Percentiles rank a stretch among this genome's conserved stretches.
phyloP scores from a whole-genome alignment of 306 rosid species.

The Ormosia semicastrata region DNA sequence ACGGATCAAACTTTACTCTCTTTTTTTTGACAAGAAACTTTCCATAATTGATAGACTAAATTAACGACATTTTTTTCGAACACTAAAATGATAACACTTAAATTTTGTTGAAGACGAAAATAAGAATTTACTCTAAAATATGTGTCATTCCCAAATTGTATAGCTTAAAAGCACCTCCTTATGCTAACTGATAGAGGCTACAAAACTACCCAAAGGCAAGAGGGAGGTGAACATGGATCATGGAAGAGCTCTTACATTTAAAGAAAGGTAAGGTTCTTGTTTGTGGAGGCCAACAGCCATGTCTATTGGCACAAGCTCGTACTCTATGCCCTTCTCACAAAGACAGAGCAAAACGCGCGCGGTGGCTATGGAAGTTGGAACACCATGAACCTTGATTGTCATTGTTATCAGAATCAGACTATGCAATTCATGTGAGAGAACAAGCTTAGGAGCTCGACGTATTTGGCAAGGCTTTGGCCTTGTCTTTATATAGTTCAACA shows the following conservation, averaged over 20 bases:
- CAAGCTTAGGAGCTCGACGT: neutral
- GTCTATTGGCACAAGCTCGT: constrained; percentile 6
- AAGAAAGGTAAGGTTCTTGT: neutral
- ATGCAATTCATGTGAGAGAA: neutral
- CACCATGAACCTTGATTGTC: constrained; percentile 23
- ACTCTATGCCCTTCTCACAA: constrained; percentile 1
- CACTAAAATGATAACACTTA: no score
- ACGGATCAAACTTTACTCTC: no score
- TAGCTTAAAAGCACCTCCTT: no score
- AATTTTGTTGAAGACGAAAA: no score
- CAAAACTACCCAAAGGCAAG: no score
- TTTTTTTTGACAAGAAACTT: no score
- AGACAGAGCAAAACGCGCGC: constrained; percentile 10
- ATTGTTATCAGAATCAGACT: neutral
- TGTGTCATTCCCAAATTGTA: no score
- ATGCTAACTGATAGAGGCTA: no score
- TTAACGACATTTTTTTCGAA: no score
- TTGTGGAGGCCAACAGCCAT: neutral
- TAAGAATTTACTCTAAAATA: no score
- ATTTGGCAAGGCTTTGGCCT: neutral
- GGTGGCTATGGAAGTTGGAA: neutral
- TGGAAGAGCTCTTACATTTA: constrained; percentile 7
- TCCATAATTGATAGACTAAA: no score
- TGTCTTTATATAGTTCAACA: no score
- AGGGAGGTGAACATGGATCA: neutral